Base-by-base conservation (phyloP, 441 rosid genomes). In the Erodium texanum region DNA sequence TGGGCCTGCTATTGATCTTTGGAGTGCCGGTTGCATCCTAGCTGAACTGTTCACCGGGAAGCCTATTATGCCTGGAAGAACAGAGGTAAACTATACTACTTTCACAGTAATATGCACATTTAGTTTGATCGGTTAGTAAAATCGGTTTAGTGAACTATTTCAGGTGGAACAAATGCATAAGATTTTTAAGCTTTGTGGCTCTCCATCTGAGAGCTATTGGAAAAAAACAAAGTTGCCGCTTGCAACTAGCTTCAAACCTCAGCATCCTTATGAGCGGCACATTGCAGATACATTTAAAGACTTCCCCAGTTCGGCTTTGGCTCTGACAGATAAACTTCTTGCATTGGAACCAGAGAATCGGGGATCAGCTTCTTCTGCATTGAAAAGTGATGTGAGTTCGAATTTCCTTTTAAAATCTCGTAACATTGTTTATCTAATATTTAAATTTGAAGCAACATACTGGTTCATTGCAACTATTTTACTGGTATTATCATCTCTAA, bases 21-120 rank as follows among this genome's bases (percentile, higher is more conserved):
- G 99, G 99, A 94, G 99, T 69, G 67, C 94, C 7, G 99, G 99
- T 72, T 94, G 99, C 78, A 88, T 94, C 76, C 92, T 91, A 72
- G 96, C 98, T 15, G 99, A 94, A 71, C 68, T 92, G 56, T 92
- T 88, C 70, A 89, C 97, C n/a, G 99, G 98, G 77, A 94, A 94
- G 86, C 99, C 97, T 75, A 91, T 88, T 19, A 92, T 94, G 99
- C 99, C 98, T 15, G 99, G 99, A 80, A 85, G 99, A 87, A 94
- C 97, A 15, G 98, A 91, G 99, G 99, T 89, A 80, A 19, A 29
- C 41, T 43, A 43, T 43, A 43, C 50, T 43, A 43, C 15, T 43
- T 10, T 36, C 41, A 36, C 9, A 36, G 41, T 36, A 36, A 36
- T 36, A n/a, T n/a, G n/a, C n/a, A n/a, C n/a, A n/a, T 29, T 29